Evolutionary conservation across 2,329 filamentous ascomycete genomes (phyloP).

Genomic region (Allantophomopsis cytisporea): DNA sequence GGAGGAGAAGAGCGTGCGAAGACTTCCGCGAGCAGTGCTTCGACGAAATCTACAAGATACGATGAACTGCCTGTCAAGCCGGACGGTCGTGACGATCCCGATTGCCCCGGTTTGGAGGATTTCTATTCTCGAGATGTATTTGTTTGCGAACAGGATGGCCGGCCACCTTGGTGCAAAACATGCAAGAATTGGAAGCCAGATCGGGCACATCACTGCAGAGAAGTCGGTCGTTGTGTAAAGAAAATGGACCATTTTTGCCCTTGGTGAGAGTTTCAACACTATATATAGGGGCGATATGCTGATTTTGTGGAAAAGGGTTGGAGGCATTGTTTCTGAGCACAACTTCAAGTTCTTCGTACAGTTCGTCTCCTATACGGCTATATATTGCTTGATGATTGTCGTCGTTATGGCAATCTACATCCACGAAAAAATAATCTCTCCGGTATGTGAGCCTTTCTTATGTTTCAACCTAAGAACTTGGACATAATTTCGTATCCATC

Average conservation of each 20-base stretch:
- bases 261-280: conserved; percentile 31
- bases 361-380: conserved; percentile 60
- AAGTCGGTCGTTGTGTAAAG: conserved; percentile 65
- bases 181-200: conserved; percentile 86
- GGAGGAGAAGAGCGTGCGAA: conserved; percentile 4
- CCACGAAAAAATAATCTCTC: conserved; percentile 23
- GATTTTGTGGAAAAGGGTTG: conserved; percentile 44
- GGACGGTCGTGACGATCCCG: conserved; percentile 22
- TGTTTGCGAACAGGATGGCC: conserved; percentile 68
- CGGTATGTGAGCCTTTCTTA: conserved; percentile 6
- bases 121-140: conserved; percentile 81
- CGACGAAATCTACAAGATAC: neutral
- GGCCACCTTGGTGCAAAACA: conserved; percentile 74
- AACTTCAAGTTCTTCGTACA: conserved; percentile 90
- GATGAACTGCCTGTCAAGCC: no score
- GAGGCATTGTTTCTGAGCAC: conserved; percentile 77
- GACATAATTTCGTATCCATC: neutral
- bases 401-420: conserved; percentile 52
- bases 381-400: conserved; percentile 54
- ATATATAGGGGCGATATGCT: no score
- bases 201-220: conserved; percentile 73
- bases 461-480: no score
- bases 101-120: conserved; percentile 54
- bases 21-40: conserved; percentile 10
- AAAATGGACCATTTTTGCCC: conserved; percentile 97